A percentile compares a stretch with the other conserved stretches of the same genome.
Evolutionary conservation across 1,284 basidiomycete species (phyloP).

Genomic region (Puccinia novopanici): DNA sequence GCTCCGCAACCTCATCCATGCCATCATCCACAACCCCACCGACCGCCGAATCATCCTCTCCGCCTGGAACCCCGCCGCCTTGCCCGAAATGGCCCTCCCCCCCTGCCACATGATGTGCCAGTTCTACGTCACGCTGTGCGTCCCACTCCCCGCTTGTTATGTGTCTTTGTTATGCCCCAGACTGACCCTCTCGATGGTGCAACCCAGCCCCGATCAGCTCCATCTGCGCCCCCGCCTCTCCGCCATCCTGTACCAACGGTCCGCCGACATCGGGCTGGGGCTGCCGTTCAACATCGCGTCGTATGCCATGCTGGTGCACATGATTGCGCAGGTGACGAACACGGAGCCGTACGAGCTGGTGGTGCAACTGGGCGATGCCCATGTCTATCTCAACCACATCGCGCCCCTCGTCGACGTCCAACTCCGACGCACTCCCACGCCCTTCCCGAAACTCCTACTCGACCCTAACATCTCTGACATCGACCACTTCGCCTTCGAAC

Average conservation of each 20-base stretch:
- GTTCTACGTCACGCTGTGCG: constrained; percentile 89
- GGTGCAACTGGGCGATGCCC: constrained; percentile 92
- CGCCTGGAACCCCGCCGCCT: constrained; percentile 96
- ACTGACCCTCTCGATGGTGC: too few relatives aligned
- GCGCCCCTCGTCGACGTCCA: constrained; percentile 76
- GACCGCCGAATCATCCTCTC: constrained; percentile 93
- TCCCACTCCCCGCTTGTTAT: constrained; percentile 58
- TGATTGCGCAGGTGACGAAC: constrained; percentile 87
- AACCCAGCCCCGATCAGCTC: constrained; percentile 50
- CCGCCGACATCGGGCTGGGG: constrained; percentile 92
- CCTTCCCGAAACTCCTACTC: constrained; percentile 81
- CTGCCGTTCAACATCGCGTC: constrained; percentile 99
- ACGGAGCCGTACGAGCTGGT: constrained; percentile 84
- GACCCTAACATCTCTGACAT: constrained; percentile 69
- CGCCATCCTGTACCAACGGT: constrained; percentile 97
- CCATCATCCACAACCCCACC: constrained; percentile 90
- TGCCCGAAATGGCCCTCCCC: constrained; percentile 89
- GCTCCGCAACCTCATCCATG: constrained; percentile 79
- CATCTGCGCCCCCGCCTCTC: constrained; percentile 69
- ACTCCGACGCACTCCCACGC: constrained; percentile 73
- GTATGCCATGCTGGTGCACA: constrained; percentile 92
- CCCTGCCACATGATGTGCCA: constrained; percentile 99
- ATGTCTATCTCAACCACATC: constrained; percentile 91
- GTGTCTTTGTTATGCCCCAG: too few relatives aligned
- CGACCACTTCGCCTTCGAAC: constrained; percentile 77